Evolutionary conservation across 2,329 filamentous ascomycete genomes (phyloP), one percentile per base, ranked within the genome.

Genomic region (Clonostachys sp.): DNA sequence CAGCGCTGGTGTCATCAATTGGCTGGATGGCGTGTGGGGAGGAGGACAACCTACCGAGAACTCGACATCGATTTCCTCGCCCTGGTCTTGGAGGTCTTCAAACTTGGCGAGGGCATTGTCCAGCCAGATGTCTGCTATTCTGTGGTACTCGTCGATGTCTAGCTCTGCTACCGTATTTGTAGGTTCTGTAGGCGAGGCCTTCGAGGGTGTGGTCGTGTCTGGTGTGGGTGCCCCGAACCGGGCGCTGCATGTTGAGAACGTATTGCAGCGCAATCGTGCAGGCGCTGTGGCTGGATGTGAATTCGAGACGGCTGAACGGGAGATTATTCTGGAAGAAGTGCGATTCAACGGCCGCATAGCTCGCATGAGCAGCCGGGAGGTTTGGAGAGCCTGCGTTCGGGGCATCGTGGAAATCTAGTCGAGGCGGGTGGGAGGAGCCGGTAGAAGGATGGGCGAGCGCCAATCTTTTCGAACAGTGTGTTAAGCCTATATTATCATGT

Each of bases 61-160:
- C 61, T 99, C 94, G 6, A 94, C 86, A 56, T 99, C 94, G 6
- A 96, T 69, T 46, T 91, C 87, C 9, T 87, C 83, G 8, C 78
- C 71, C 34, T 77, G 71, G 60, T 97, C 94, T 57, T 89, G 83
- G 33, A 87, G 66, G 50, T 81, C 77, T 70, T 99, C 94, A 40
- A 95, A 74, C 47, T 72, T 75, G 46, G 57, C 61, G 12, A 83
- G 61, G 3, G 84, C 65, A 9, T 56, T 60, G 6, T 84, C 76
- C 57, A 97, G 76, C 64, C 88, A 95, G 44, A 76, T 66, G 61
- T 96, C 89, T 30, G 91, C 82, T 33, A 88, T 73, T 48, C 87
- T 77, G 61, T 95, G 85, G 64, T 95, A 97, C 60, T 90, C 73
- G 24, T 75, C 71, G 4, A 86, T 80, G 3, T 80, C 79, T 51